phyloP scores from a whole-genome alignment of 192 early-diverging fungal genomes.

The Gigaspora rosea region DNA sequence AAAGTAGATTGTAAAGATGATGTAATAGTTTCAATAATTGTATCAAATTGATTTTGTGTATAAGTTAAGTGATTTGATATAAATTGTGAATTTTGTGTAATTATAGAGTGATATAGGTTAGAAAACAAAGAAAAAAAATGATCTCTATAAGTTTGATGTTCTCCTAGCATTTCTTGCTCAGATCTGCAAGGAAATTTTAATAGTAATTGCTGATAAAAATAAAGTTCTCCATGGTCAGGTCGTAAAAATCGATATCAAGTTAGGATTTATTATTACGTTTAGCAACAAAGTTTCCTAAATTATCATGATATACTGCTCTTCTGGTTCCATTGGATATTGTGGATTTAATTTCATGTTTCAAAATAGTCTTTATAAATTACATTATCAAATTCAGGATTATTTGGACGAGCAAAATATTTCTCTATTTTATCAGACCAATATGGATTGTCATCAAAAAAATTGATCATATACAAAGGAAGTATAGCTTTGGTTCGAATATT shows the following conservation, averaged over 20 bases:
- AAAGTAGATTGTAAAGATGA: not conserved
- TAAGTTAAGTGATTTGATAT: not conserved
- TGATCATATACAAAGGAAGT: not conserved
- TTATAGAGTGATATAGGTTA: not conserved
- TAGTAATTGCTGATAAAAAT: constrained; percentile 12
- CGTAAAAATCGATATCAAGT: not conserved
- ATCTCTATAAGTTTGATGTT: not conserved
- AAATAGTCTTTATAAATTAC: constrained; percentile 5
- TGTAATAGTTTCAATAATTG: not conserved
- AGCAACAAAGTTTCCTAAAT: not conserved
- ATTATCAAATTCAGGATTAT: not conserved
- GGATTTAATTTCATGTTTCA: constrained; percentile 5
- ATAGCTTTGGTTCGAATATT: too few species aligned
- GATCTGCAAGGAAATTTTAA: not conserved
- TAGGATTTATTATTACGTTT: not conserved
- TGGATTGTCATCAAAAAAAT: constrained; percentile 1
- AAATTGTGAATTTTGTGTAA: not conserved
- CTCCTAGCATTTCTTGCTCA: not conserved
- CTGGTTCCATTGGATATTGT: not conserved
- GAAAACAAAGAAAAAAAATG: constrained; percentile 5
- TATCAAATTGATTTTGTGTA: not conserved
- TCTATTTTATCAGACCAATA: constrained; percentile 2
- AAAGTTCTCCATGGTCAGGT: not conserved
- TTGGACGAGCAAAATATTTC: constrained; percentile 9
- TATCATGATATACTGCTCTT: not conserved